These are phyloP conservation scores for Haplosporangium sp. DNA, from an alignment of 371 early-diverging fungal species.

Conservation along the genomic window DNA sequence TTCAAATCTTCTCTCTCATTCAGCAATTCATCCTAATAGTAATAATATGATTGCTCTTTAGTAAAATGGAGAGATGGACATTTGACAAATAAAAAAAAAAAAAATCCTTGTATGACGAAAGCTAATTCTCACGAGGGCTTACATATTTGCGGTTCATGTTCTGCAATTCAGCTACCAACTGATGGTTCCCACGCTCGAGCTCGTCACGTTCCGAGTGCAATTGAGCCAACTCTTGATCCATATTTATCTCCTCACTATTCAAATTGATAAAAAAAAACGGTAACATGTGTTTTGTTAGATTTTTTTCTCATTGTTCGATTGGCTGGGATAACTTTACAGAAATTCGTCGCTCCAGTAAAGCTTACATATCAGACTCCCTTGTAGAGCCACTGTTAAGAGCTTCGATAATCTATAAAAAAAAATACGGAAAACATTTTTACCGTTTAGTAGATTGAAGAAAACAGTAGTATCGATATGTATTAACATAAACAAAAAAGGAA, in stretches of 20 bases:
- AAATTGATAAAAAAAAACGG: neutral
- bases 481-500: neutral
- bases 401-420: constrained; percentile 34
- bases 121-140: constrained; percentile 21
- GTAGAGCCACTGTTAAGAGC: constrained; percentile 45
- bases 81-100: neutral
- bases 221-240: constrained; percentile 48
- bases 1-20: constrained; percentile 75
- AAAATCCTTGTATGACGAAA: no score
- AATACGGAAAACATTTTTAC: constrained; percentile 1
- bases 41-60: neutral
- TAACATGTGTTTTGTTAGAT: neutral
- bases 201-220: constrained; percentile 66
- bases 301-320: neutral
- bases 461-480: neutral
- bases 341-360: neutral
- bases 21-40: constrained; percentile 71
- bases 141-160: constrained; percentile 72
- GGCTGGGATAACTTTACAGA: neutral
- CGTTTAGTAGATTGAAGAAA: neutral
- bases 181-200: constrained; percentile 66
- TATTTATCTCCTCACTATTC: constrained; percentile 36
- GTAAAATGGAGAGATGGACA: no score
- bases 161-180: constrained; percentile 68
- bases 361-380: constrained; percentile 51